These are phyloP conservation scores for Boletellus emodensis DNA, from an alignment of 768 basidiomycete genomes.

Conservation along the genomic window DNA sequence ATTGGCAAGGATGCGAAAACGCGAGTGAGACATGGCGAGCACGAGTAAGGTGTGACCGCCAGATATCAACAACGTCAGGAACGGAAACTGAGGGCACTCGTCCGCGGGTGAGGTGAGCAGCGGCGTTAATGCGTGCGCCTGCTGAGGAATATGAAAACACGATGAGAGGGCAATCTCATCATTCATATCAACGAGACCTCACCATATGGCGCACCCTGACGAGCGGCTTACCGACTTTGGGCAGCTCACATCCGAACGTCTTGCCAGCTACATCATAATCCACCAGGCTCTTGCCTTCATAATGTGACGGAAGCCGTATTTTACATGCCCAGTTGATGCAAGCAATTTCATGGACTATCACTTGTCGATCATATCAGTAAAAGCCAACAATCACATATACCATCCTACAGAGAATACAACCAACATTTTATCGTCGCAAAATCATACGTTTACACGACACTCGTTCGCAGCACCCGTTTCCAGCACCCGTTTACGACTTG, in stretches of 20 bases:
- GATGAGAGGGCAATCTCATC: background rate
- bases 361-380: too few species aligned
- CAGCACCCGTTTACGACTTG: constrained; percentile 30
- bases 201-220: constrained; percentile 98
- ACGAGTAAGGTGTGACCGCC: constrained; percentile 94
- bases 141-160: constrained; percentile 41
- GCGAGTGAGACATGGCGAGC: constrained; percentile 54
- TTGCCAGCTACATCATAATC: too few species aligned
- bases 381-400: too few species aligned
- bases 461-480: background rate
- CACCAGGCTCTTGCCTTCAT: too few species aligned
- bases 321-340: too few species aligned
- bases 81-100: constrained; percentile 65
- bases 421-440: too few species aligned
- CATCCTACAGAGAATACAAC: too few species aligned
- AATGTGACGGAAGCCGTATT: too few species aligned
- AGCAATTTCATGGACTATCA: too few species aligned
- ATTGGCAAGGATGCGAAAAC: constrained; percentile 69
- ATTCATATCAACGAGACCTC: constrained; percentile 8
- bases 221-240: constrained; percentile 58
- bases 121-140: constrained; percentile 88
- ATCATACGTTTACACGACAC: too few species aligned
- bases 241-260: too few species aligned
- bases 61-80: constrained; percentile 82
- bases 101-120: constrained; percentile 54